Conservation (phyloP, 768 basidiomycete genomes). For the Omphalotus guepiniiformis region DNA sequence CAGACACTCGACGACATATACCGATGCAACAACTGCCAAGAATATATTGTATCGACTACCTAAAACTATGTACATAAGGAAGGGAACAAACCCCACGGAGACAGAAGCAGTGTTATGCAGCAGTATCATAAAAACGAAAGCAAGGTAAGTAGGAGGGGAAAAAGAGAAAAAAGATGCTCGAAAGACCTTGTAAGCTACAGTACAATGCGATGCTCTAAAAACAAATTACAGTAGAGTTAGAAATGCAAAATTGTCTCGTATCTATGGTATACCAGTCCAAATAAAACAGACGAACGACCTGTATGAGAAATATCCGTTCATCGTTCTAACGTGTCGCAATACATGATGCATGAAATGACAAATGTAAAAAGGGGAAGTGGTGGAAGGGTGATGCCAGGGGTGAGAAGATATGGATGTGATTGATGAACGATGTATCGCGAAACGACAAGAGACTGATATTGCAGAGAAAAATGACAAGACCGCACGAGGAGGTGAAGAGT, state of each 20-base stretch:
- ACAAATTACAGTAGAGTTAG: constrained; percentile 12
- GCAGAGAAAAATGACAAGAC: constrained; percentile 34
- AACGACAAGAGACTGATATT: constrained; percentile 41
- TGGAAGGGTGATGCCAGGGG: neutral
- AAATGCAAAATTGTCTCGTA: constrained; percentile 54
- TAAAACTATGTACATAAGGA: constrained; percentile 1
- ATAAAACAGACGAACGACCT: constrained; percentile 43
- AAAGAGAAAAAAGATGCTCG: constrained; percentile 19
- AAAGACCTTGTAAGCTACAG: constrained; percentile 30
- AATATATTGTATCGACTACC: too few relatives aligned
- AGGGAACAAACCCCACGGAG: constrained; percentile 10
- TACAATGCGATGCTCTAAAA: constrained; percentile 65
- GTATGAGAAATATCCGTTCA: constrained; percentile 33
- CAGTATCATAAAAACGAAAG: constrained; percentile 15
- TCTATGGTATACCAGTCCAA: constrained; percentile 23
- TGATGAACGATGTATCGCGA: constrained; percentile 47
- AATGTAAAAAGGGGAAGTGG: neutral
- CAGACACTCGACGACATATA: neutral
- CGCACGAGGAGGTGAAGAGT: constrained; percentile 31
- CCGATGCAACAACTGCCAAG: too few relatives aligned
- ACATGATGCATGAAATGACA: neutral
- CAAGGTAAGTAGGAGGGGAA: constrained; percentile 16
- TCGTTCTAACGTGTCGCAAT: constrained; percentile 10
- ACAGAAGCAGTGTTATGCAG: constrained; percentile 8
- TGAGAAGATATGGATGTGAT: constrained; percentile 12